Evolutionary conservation across 805 yeast genomes (phyloP), one percentile per base, ranked within the genome.

Genomic region (Saturnispora bothae): DNA sequence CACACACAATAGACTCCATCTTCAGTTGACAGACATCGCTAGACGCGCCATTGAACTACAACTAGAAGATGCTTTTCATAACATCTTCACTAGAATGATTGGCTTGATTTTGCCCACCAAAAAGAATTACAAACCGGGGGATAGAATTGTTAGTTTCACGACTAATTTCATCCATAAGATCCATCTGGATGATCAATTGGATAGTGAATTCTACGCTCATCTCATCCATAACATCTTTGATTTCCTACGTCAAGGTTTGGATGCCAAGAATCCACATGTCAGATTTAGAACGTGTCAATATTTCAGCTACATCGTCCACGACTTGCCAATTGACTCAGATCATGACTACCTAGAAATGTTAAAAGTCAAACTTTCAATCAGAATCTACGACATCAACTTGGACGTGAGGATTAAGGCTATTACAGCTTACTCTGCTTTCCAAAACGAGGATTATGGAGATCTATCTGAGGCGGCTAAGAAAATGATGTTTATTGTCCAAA

Each of bases 351-450:
- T 78, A 48, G 76, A 76, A 33, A 66, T 73, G 2, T 57, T 92
- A 34, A 65, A 74, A 45, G 69, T 71, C 52, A 71, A 76, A 12
- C 62, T 88, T 34, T 66, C 71, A 25, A 70, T 71, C 34, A 66
- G 96, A 43, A 53, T 83, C 1, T 69, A 69, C 47, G 94, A 83
- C 50, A 81, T 76, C 50, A 97, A 89, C 49, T 65, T 85, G 5
- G 60, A 64, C 7, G 83, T 92, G 3, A 66, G 98, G 48, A 67
- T 78, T n/a, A 92, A 83, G 57, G 94, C 96, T 0, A 76, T 83
- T 0, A 71, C 80, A 26, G 81, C 94, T 12, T 59, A 86, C 28
- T 73, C 95, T 0, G 66, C 86, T 41, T 78, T 89, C 48, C 96
- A 88, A 56, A 63, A 59, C 35, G 72, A 69, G 22, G 71, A 67